These are phyloP conservation scores for Aureobasidium vineae DNA, from an alignment of 2,329 filamentous ascomycete genomes.

Conservation along the genomic window DNA sequence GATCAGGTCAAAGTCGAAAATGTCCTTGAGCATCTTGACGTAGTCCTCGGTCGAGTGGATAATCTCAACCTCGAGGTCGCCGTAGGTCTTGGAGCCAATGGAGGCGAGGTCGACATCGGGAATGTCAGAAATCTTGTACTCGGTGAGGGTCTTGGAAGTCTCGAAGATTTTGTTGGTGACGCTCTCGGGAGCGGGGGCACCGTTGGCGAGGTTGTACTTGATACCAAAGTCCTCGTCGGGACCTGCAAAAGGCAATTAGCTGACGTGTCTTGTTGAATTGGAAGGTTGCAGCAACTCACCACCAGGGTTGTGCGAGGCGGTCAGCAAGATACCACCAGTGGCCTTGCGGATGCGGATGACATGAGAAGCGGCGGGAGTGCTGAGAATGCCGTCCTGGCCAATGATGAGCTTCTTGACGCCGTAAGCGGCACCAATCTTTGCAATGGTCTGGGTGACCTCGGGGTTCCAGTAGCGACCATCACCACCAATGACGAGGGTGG, in stretches of 20 bases:
- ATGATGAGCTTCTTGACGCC: slow-evolving; percentile 98
- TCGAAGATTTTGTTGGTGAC: slow-evolving; percentile 99
- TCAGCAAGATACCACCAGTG: slow-evolving; percentile 94
- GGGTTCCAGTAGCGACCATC: slow-evolving; percentile 98
- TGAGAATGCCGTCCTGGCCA: slow-evolving; percentile 94
- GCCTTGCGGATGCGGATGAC: slow-evolving; percentile 92
- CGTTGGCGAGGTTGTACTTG: slow-evolving; percentile 99
- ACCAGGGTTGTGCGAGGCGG: slow-evolving; percentile 96
- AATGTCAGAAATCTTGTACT: slow-evolving; percentile 89
- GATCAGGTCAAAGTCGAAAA: slow-evolving; percentile 97
- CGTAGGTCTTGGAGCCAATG: slow-evolving; percentile 81
- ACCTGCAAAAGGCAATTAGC: slow-evolving; percentile 51
- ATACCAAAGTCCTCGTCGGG: slow-evolving; percentile 96
- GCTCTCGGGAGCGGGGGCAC: slow-evolving; percentile 89
- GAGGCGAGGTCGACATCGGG: slow-evolving; percentile 80
- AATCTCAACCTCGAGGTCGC: slow-evolving; percentile 86
- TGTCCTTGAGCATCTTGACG: slow-evolving; percentile 91
- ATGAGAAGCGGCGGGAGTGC: slow-evolving; percentile 93
- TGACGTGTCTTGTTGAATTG: neutral
- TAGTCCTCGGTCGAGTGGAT: slow-evolving; percentile 94
- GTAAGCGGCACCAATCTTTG: slow-evolving; percentile 94
- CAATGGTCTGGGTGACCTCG: slow-evolving; percentile 93
- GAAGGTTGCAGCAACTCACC: slow-evolving; percentile 56
- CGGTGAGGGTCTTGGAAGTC: slow-evolving; percentile 80
- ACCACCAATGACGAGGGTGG: slow-evolving; percentile 93